Evolutionary conservation across 345 rosid genomes (phyloP).

Genomic region (Euphorbia tirucalli): DNA sequence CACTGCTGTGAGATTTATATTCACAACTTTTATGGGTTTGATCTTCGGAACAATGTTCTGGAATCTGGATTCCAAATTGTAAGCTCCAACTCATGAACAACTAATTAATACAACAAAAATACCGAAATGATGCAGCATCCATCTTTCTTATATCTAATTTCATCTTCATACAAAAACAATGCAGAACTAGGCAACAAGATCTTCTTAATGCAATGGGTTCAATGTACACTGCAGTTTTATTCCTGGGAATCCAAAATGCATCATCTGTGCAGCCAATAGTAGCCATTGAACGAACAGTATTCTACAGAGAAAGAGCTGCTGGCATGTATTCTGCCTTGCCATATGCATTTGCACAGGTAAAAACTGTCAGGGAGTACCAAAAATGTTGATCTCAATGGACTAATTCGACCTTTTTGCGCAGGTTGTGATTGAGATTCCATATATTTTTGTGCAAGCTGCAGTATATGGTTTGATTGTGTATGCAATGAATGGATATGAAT

Average conservation of each 20-base stretch:
- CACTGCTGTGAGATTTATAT: constrained; percentile 62
- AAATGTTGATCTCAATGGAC: neutral
- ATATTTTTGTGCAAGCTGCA: constrained; percentile 16
- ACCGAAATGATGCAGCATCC: neutral
- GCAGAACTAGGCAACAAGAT: constrained; percentile 49
- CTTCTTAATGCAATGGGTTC: constrained; percentile 71
- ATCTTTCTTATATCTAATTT: no score
- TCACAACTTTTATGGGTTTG: constrained; percentile 50
- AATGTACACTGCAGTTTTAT: constrained; percentile 61
- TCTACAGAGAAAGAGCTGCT: constrained; percentile 70
- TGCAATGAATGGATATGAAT: constrained; percentile 15
- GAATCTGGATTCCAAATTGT: constrained; percentile 65
- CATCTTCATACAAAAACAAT: neutral
- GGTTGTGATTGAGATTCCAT: constrained; percentile 21
- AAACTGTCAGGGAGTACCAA: neutral
- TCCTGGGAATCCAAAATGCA: constrained; percentile 61
- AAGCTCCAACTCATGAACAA: constrained; percentile 20
- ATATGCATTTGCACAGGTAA: constrained; percentile 61
- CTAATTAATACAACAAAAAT: neutral
- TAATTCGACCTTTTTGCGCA: constrained; percentile 1
- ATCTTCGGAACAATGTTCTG: constrained; percentile 71
- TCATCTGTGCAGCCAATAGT: constrained; percentile 56
- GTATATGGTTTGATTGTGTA: constrained; percentile 17
- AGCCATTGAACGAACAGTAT: constrained; percentile 60
- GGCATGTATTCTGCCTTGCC: constrained; percentile 78